phyloP scores from a whole-genome alignment of 2,329 filamentous ascomycete species.

The Coleophoma crateriformis region DNA sequence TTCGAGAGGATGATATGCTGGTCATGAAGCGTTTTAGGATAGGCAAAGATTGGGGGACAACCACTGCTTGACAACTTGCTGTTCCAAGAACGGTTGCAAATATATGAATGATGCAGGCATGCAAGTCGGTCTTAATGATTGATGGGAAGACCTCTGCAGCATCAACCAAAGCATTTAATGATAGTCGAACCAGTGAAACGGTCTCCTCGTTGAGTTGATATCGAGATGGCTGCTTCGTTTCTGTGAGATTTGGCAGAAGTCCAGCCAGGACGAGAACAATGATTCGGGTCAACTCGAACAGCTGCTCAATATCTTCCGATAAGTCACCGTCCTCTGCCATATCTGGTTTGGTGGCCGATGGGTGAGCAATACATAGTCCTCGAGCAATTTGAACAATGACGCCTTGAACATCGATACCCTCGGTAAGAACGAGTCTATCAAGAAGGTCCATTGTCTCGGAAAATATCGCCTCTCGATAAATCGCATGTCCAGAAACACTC shows the following conservation, averaged over 20 bases:
- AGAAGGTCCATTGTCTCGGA: constrained; percentile 95
- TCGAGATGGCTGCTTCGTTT: constrained; percentile 53
- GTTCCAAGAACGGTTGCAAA: constrained; percentile 91
- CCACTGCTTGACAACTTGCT: constrained; percentile 77
- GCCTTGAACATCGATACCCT: constrained; percentile 80
- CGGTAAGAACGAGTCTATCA: constrained; percentile 86
- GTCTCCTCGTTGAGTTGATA: constrained; percentile 85
- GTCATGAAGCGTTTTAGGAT: constrained; percentile 88
- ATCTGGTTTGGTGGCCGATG: constrained; percentile 70
- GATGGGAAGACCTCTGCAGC: constrained; percentile 93
- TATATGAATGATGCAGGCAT: constrained; percentile 95
- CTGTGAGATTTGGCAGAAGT: constrained; percentile 75
- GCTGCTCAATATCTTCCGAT: constrained; percentile 94
- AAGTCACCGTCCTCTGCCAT: constrained; percentile 69
- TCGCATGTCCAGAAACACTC: constrained; percentile 90
- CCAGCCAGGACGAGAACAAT: constrained; percentile 90
- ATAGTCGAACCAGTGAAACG: constrained; percentile 70
- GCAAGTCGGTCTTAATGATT: constrained; percentile 93
- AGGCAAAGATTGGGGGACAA: constrained; percentile 84
- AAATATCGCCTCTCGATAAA: constrained; percentile 94
- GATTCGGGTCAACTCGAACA: constrained; percentile 94
- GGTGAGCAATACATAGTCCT: constrained; percentile 84
- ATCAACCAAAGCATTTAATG: constrained; percentile 84
- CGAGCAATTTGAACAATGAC: constrained; percentile 93
- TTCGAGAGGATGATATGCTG: constrained; percentile 55